Conservation (phyloP, 2,329 filamentous ascomycete species). For the Calcarisporium arbuscula region DNA sequence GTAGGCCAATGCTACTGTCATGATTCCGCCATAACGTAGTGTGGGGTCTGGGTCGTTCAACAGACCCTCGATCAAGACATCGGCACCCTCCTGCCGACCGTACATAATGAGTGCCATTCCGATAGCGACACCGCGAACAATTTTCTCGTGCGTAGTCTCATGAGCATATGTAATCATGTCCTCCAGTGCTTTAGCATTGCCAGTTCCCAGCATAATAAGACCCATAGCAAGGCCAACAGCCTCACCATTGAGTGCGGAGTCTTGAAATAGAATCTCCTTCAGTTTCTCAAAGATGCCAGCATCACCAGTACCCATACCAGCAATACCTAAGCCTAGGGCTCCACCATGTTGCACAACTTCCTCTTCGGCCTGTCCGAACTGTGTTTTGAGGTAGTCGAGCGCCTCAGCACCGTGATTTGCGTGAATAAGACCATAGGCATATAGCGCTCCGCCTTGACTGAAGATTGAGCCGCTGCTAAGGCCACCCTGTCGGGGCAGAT, state of each 20-base stretch:
- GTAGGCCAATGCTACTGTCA: constrained; percentile 97
- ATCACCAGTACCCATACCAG: constrained; percentile 93
- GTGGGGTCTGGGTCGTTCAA: constrained; percentile 91
- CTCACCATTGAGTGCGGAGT: constrained; percentile 94
- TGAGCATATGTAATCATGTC: constrained; percentile 98
- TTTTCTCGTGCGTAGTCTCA: constrained; percentile 98
- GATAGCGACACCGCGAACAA: constrained; percentile 87
- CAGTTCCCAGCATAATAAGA: constrained; percentile 97
- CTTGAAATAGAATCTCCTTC: constrained; percentile 80
- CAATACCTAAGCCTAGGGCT: constrained; percentile 89
- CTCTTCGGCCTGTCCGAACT: constrained; percentile 70
- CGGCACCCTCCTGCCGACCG: constrained; percentile 86
- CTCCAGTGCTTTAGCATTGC: constrained; percentile 85
- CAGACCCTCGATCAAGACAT: constrained; percentile 88
- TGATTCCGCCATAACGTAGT: constrained; percentile 91
- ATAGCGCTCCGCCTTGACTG: constrained; percentile 92
- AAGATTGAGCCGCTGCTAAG: constrained; percentile 81
- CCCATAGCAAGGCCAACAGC: constrained; percentile 95
- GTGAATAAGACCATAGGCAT: constrained; percentile 92
- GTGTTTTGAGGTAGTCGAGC: constrained; percentile 67
- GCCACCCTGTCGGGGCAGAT: constrained; percentile 72
- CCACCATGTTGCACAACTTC: constrained; percentile 97
- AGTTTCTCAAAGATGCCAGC: constrained; percentile 88
- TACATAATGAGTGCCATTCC: constrained; percentile 99
- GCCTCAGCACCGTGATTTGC: constrained; percentile 95